A percentile compares a stretch with the other conserved stretches of the same genome.
Evolutionary conservation across 345 rosid species (phyloP).

Genomic region (Jatropha curcas): DNA sequence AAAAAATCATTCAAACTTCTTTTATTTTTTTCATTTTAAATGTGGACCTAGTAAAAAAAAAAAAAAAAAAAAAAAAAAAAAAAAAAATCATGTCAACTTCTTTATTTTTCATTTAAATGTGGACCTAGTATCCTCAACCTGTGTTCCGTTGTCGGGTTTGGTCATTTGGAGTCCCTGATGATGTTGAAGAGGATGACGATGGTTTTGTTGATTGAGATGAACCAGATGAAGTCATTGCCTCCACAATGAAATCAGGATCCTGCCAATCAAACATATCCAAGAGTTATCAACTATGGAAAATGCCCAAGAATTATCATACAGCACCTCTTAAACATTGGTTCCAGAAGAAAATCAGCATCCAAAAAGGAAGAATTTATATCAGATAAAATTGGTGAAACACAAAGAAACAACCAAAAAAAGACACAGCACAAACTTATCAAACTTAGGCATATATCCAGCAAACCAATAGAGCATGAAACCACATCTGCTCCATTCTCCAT

Average conservation of each 20-base stretch:
- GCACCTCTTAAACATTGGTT: neutral
- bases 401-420: neutral
- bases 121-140: conserved; percentile 35
- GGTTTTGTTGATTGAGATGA: conserved; percentile 62
- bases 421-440: neutral
- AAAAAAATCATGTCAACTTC: too few species aligned
- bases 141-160: conserved; percentile 53
- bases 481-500: neutral
- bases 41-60: too few species aligned
- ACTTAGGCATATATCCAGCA: neutral
- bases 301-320: neutral
- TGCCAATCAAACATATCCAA: conserved; percentile 27
- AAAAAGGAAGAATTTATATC: neutral
- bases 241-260: conserved; percentile 91
- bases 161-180: conserved; percentile 46
- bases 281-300: neutral
- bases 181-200: conserved; percentile 55
- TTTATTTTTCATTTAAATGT: too few species aligned
- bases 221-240: conserved; percentile 64
- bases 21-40: too few species aligned
- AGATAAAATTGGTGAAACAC: neutral
- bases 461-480: neutral
- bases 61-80: too few species aligned
- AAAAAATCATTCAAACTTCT: too few species aligned
- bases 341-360: neutral